phyloP scores from a whole-genome alignment of 1,139 yeast species.

The Debaryomyces robertsiae region DNA sequence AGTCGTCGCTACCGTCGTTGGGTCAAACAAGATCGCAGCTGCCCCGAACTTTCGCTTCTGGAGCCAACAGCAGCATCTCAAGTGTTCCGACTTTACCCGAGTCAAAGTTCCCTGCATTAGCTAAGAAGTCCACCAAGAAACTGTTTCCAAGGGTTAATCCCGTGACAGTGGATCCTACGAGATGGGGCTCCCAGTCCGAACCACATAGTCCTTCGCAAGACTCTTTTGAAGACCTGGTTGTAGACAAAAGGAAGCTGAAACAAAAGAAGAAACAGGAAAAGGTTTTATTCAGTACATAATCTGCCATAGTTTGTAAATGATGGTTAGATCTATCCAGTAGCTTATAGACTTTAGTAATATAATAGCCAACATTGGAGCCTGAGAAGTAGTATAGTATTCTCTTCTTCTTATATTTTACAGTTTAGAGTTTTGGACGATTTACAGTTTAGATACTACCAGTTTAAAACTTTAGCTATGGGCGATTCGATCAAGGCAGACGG shows the following conservation, averaged over 20 bases:
- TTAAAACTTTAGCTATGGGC: too few relatives aligned
- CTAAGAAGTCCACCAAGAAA: constrained; percentile 37
- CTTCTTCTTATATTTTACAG: neutral
- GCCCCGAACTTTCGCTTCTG: constrained; percentile 7
- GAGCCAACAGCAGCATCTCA: constrained; percentile 9
- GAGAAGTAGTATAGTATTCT: too few relatives aligned
- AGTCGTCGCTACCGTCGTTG: constrained; percentile 20
- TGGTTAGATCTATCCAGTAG: neutral
- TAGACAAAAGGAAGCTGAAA: constrained; percentile 33
- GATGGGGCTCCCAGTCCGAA: constrained; percentile 26
- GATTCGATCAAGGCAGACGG: too few relatives aligned
- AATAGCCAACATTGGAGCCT: too few relatives aligned
- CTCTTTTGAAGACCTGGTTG: constrained; percentile 22
- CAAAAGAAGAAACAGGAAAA: constrained; percentile 32
- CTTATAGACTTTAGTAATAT: neutral
- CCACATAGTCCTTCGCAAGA: constrained; percentile 12
- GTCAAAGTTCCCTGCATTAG: constrained; percentile 44
- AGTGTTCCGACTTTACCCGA: constrained; percentile 11
- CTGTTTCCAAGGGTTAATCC: constrained; percentile 46
- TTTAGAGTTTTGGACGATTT: neutral
- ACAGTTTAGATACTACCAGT: too few relatives aligned
- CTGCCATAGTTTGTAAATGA: neutral
- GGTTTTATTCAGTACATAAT: constrained; percentile 13
- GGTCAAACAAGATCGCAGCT: constrained; percentile 15
- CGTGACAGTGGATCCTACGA: constrained; percentile 25